Base-by-base conservation (phyloP, 148 eudicot species). In the Drosera capensis region DNA sequence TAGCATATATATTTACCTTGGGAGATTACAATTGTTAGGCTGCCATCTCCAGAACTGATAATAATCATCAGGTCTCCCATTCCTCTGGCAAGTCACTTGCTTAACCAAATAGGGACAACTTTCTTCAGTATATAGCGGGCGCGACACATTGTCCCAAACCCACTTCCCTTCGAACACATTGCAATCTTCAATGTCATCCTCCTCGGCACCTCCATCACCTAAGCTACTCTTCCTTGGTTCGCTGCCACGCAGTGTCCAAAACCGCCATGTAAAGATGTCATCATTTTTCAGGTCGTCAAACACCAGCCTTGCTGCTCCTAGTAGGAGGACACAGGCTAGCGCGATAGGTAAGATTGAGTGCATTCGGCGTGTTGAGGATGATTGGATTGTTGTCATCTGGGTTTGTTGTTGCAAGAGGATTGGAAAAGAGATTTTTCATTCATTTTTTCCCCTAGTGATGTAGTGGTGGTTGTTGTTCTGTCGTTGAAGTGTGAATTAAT, bases 21-120 rank as follows among this genome's bases (percentile, higher is more conserved):
- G 97, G 38, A 88, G 51, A 46, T 80, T 80, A 68, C 97, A 88
- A 31, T 63, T 73, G 57, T 63, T 40, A 40, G 97, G 97, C 56
- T 84, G 86, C 97, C 97, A 88, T 46, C 71, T 77, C 96, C 96
- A 82, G 48, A 66, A 68, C 72, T 82, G 78, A 58, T 86, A 86
- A 28, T 48, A 25, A 43, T 71, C 46, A 74, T 86, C 94, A 43
- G 82, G 79, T 31, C 96, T 75, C 12, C 94, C 96, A 66, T 86
- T 86, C 29, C 64, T 78, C 36, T 65, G 67, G 51, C 96, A 86
- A 40, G 93, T 67, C 21, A 79, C 82, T 53, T 86, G 94, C 49
- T 82, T 82, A 24, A 82, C 94, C 65, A 86, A 58, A 57, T 48
- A 79, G 38, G 79, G 53, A 45, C 96, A 86, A 14, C 77, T 71